Conservation (phyloP, 2,329 filamentous ascomycete genomes). For the Neofusicoccum umdonicola region DNA sequence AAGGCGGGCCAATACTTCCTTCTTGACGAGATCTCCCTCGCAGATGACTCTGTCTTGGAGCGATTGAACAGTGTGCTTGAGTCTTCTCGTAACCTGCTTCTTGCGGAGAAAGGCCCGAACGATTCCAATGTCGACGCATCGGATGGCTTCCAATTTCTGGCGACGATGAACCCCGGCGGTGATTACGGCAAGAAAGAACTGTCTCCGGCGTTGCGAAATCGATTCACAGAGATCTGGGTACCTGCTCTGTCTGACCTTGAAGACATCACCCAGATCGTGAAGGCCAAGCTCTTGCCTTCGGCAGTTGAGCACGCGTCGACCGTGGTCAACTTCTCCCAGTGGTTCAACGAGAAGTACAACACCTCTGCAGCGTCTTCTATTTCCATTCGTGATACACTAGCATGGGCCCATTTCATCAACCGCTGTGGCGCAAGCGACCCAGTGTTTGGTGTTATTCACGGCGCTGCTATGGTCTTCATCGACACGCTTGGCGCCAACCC, state of each 20-base stretch:
- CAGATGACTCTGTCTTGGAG: slow-evolving; percentile 95
- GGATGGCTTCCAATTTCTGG: slow-evolving; percentile 88
- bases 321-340: slow-evolving; percentile 85
- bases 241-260: slow-evolving; percentile 79
- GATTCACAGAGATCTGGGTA: slow-evolving; percentile 99
- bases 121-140: slow-evolving; percentile 75
- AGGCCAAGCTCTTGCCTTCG: slow-evolving; percentile 64
- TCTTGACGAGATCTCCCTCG: slow-evolving; percentile 94
- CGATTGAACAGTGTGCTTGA: slow-evolving; percentile 95
- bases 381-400: slow-evolving; percentile 87
- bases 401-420: slow-evolving; percentile 93
- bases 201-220: slow-evolving; percentile 89
- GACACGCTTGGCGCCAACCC: slow-evolving; percentile 95
- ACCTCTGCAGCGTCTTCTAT: slow-evolving; percentile 73
- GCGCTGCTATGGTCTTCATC: slow-evolving; percentile 91
- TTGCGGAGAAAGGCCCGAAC: slow-evolving; percentile 89
- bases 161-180: slow-evolving; percentile 98
- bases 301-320: slow-evolving; percentile 59
- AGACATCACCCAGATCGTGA: slow-evolving; percentile 84
- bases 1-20: slow-evolving; percentile 85
- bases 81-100: slow-evolving; percentile 75
- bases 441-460: slow-evolving; percentile 65
- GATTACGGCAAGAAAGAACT: slow-evolving; percentile 98
- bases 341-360: slow-evolving; percentile 82
- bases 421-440: slow-evolving; percentile 52